Evolutionary conservation across 176 grass and related monocot species (phyloP), one percentile per base, ranked within the genome.

Genomic region (Juncus inflexus): DNA sequence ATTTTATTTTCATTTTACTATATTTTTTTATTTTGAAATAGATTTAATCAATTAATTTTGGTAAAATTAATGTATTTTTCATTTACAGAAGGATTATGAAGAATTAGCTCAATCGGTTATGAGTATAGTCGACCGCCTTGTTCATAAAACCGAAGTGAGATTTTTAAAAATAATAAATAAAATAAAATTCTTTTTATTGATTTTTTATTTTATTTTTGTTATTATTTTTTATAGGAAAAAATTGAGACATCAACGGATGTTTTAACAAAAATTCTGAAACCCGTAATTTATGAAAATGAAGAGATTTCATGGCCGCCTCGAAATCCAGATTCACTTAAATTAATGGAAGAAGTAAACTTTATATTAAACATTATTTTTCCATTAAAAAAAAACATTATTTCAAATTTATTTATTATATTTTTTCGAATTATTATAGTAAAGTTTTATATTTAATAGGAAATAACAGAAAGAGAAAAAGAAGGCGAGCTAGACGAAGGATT

Each of bases 81-180:
- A 12, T 74, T 39, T 62, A 50, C 80, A 92, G 85, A 92, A 89
- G 76, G 94, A 99, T 77, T 92, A 99, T 66, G 83, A 92, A 78
- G 94, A 99, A 62, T 51, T 92, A 42, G 88, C 88, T 3, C 79
- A 67, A 73, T 84, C 79, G 76, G 45, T 92, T 45, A 90, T 92
- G 94, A 89, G 67, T 64, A 92, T 99, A 69, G 94, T 92, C 64
- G 88, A 99, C 28, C 75, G 72, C 40, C 80, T 99, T 67, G 94
- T 99, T 65, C 85, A 92, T 67, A 99, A 99, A 73, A 99, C 94
- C 64, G 61, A 99, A 81, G 94, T 89, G 84, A 79, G 80, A 83
- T 28, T 47, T 58, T 28, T 28, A 28, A 28, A 28, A 28, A 28
- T 28, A 28, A 28, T 28, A 28, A 28, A 28, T 28, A 28, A 28